phyloP scores from a whole-genome alignment of 345 rosid species.

The Pistacia vera region DNA sequence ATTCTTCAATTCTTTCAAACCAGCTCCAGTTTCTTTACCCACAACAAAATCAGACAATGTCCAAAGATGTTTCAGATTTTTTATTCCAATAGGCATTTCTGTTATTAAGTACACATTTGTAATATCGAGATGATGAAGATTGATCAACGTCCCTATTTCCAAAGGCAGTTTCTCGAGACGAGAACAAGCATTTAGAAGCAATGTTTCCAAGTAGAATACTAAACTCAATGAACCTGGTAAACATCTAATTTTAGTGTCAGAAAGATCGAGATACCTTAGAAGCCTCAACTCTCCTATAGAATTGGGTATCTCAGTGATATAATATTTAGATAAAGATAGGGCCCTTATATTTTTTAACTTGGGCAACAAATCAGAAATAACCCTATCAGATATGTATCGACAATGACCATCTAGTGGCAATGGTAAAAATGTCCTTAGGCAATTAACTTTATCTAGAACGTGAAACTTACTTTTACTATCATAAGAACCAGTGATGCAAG shows the following conservation, averaged over 20 bases:
- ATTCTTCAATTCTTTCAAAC: not conserved
- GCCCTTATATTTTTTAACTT: not conserved
- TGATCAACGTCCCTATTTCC: not conserved
- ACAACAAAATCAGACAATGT: not conserved
- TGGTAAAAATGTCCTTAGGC: not conserved
- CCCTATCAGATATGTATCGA: not conserved
- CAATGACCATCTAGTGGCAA: not conserved
- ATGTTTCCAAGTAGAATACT: not conserved
- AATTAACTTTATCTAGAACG: not conserved
- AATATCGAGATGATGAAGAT: not conserved
- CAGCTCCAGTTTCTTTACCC: not conserved
- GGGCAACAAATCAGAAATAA: not conserved
- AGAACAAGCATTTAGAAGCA: not conserved
- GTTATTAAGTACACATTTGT: too few relatives aligned
- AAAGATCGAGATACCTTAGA: not conserved
- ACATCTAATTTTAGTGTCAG: not conserved
- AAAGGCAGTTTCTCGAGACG: not conserved
- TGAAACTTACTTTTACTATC: not conserved
- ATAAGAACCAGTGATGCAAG: rapidly evolving
- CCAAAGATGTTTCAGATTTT: not conserved
- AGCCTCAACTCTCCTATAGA: not conserved
- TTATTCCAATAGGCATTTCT: not conserved
- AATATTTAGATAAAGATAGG: not conserved
- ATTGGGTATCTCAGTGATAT: not conserved
- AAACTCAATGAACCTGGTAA: not conserved